Evolutionary conservation across 345 rosid species (phyloP).

Genomic region (Populus alba): DNA sequence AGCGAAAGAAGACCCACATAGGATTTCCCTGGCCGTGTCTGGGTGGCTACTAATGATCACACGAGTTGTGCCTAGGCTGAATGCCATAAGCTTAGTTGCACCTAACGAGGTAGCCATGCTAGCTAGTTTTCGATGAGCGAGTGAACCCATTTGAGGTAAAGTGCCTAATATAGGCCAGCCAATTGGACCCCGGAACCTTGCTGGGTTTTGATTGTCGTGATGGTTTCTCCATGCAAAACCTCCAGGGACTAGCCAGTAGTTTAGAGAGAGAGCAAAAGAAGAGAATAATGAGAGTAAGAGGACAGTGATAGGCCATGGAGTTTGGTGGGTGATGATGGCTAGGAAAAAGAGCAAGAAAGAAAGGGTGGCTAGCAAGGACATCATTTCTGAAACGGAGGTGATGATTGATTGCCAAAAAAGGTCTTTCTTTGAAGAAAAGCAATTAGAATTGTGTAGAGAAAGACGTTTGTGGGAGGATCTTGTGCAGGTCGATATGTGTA

Average conservation of each 20-base stretch:
- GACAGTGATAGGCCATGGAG: slow-evolving; percentile 28
- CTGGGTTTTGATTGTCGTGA: slow-evolving; percentile 3
- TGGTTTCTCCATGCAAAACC: slow-evolving; percentile 68
- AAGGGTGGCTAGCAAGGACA: slow-evolving; percentile 12
- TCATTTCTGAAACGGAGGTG: slow-evolving; percentile 21
- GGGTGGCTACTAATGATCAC: slow-evolving; percentile 61
- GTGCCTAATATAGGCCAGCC: slow-evolving; percentile 58
- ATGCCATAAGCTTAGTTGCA: slow-evolving; percentile 53
- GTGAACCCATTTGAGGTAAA: slow-evolving; percentile 53
- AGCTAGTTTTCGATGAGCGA: slow-evolving; percentile 59
- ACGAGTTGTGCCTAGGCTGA: slow-evolving; percentile 48
- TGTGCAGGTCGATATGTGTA: slow-evolving; percentile 21
- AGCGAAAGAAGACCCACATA: slow-evolving; percentile 41
- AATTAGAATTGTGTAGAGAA: slow-evolving; percentile 23
- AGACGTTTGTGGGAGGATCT: slow-evolving; percentile 29
- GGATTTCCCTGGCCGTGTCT: slow-evolving; percentile 58
- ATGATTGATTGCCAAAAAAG: not conserved
- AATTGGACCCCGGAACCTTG: slow-evolving; percentile 41
- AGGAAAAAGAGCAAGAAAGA: slow-evolving; percentile 17
- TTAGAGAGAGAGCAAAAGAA: slow-evolving; percentile 23
- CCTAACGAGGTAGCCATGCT: slow-evolving; percentile 39
- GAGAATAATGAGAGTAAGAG: slow-evolving; percentile 23
- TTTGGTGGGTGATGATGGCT: slow-evolving; percentile 2
- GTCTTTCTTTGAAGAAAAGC: not conserved
- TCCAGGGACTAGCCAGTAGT: slow-evolving; percentile 52